Conservation (phyloP, 768 basidiomycete species). For the Epithele typhae region DNA sequence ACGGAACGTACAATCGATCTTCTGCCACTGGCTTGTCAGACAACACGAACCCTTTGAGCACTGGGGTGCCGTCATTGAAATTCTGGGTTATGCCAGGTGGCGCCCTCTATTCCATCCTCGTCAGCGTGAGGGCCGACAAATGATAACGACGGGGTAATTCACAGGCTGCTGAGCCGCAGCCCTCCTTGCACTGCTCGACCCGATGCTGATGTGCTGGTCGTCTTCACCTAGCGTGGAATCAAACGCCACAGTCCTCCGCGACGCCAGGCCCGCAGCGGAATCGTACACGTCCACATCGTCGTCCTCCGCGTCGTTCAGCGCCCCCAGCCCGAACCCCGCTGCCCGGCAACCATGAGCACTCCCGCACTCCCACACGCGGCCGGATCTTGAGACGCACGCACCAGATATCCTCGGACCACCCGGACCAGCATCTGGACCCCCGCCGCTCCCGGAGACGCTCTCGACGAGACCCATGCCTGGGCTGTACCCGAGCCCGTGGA, state of each 20-base stretch:
- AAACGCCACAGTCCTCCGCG: conserved; percentile 55
- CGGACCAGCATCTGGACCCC: conserved; percentile 20
- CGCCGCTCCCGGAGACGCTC: conserved; percentile 37
- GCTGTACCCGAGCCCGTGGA: conserved; percentile 79
- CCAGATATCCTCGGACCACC: conserved; percentile 57
- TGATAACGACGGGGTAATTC: not conserved
- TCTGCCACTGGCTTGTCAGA: conserved; percentile 64
- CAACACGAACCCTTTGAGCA: conserved; percentile 73
- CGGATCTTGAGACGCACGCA: conserved; percentile 22
- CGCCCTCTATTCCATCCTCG: conserved; percentile 3
- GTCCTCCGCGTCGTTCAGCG: conserved; percentile 90
- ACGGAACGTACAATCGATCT: conserved; percentile 53
- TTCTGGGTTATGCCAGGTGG: conserved; percentile 25
- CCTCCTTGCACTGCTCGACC: conserved; percentile 20
- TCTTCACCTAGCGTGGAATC: conserved; percentile 63
- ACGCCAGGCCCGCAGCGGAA: conserved; percentile 23
- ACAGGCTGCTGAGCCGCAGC: conserved; percentile 5
- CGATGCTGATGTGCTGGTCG: conserved; percentile 48
- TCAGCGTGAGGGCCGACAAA: not conserved
- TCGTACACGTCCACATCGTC: conserved; percentile 89
- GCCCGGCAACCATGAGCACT: not conserved
- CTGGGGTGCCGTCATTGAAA: conserved; percentile 73
- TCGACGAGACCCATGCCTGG: conserved; percentile 61
- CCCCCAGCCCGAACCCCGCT: conserved; percentile 89
- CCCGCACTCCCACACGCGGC: not conserved